phyloP scores from a whole-genome alignment of 257 asterid species.

The Lithospermum erythrorhizon region DNA sequence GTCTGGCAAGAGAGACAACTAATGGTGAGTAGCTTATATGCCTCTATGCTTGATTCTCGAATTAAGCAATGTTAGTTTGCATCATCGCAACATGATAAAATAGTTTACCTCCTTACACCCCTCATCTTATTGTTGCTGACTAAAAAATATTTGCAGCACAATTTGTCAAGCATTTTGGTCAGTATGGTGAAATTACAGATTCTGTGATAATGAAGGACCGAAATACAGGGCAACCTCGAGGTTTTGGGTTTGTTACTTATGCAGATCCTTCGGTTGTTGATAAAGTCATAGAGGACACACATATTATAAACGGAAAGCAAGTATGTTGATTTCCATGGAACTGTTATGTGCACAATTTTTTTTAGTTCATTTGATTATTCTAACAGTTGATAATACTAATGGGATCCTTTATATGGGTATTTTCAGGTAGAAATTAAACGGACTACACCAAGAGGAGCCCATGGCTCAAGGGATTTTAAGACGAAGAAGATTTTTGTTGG shows the following conservation, averaged over 20 bases:
- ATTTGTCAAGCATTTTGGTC: slow-evolving; percentile 49
- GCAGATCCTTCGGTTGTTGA: slow-evolving; percentile 49
- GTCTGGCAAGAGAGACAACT: slow-evolving; percentile 76
- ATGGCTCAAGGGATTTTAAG: slow-evolving; percentile 38
- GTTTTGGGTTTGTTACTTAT: slow-evolving; percentile 53
- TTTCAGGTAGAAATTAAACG: slow-evolving; percentile 56
- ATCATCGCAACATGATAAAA: neutral
- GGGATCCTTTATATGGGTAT: neutral
- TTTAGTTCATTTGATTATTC: neutral
- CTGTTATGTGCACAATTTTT: neutral
- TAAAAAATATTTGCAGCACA: slow-evolving; percentile 12
- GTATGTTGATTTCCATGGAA: slow-evolving; percentile 19
- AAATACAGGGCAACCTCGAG: slow-evolving; percentile 50
- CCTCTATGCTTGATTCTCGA: too few relatives aligned
- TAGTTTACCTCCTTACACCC: neutral
- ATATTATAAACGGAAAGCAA: slow-evolving; percentile 47
- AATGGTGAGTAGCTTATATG: slow-evolving; percentile 30
- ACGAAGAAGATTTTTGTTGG: slow-evolving; percentile 61
- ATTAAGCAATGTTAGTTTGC: neutral
- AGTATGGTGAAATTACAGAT: slow-evolving; percentile 54
- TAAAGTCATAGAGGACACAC: slow-evolving; percentile 46
- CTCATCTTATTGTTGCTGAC: neutral
- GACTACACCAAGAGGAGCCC: slow-evolving; percentile 50
- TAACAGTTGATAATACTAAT: neutral
- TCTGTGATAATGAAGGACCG: slow-evolving; percentile 59